A percentile compares a stretch with the other conserved stretches of the same genome.
Conservation (phyloP, 148 eudicot species). For the Camellia lanceoleosa region DNA sequence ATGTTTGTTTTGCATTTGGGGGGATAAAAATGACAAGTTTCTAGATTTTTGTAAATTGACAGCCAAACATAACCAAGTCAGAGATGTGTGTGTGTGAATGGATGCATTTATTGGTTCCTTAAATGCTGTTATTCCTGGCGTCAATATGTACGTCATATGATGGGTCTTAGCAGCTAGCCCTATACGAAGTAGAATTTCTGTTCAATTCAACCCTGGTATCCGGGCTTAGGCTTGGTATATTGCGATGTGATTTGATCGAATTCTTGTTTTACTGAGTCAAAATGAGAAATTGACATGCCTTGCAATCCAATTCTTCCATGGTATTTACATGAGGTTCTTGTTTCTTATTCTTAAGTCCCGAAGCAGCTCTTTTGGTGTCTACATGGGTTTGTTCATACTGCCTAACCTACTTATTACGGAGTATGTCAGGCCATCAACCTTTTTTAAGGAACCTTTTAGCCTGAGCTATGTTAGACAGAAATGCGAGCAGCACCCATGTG, state of each 20-base stretch:
- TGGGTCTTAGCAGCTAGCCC: neutral
- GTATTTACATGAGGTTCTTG: too few relatives aligned
- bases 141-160: neutral
- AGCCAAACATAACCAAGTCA: neutral
- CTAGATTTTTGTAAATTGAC: neutral
- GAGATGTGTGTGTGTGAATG: neutral
- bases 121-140: neutral
- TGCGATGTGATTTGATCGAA: too few relatives aligned
- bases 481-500: neutral
- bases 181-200: neutral
- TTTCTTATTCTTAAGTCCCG: too few relatives aligned
- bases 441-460: neutral
- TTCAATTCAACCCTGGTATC: neutral
- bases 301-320: too few relatives aligned
- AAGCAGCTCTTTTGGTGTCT: neutral
- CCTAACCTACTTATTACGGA: neutral
- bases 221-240: neutral
- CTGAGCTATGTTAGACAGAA: neutral
- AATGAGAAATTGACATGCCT: too few relatives aligned
- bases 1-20: neutral
- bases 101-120: neutral
- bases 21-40: neutral
- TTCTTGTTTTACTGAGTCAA: too few relatives aligned
- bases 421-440: neutral
- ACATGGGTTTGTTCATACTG: neutral